These are phyloP conservation scores for Diddensiella transvaalensis DNA, from an alignment of 805 yeast species.

Conservation along the genomic window DNA sequence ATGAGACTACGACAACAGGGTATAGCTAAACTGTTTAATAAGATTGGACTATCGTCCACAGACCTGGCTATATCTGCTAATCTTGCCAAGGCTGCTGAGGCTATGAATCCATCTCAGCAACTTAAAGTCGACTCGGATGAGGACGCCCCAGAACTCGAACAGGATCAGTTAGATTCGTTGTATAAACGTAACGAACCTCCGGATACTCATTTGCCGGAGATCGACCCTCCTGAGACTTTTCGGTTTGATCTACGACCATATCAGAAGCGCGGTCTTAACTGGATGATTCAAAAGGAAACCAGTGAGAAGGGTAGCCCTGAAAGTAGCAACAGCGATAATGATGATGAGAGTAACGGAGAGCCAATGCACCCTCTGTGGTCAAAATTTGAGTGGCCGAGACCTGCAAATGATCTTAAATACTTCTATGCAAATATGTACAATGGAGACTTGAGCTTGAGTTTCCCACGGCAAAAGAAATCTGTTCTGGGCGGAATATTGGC, in stretches of 20 bases:
- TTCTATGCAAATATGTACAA: constrained; percentile 78
- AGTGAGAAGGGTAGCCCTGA: constrained; percentile 40
- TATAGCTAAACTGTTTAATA: constrained; percentile 51
- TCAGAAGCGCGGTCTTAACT: constrained; percentile 79
- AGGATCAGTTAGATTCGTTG: constrained; percentile 72
- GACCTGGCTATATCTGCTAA: constrained; percentile 4
- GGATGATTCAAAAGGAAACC: constrained; percentile 83
- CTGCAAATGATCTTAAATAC: constrained; percentile 35
- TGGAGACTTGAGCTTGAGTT: constrained; percentile 69
- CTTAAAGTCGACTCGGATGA: constrained; percentile 32
- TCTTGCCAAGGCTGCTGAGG: constrained; percentile 13
- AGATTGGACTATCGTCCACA: constrained; percentile 34
- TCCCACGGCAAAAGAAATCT: constrained; percentile 59
- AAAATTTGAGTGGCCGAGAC: constrained; percentile 66
- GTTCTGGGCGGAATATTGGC: constrained; percentile 85
- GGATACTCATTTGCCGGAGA: constrained; percentile 57
- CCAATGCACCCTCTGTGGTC: constrained; percentile 84
- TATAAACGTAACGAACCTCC: constrained; percentile 69
- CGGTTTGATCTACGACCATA: constrained; percentile 62
- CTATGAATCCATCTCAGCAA: constrained; percentile 1
- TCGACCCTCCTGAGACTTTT: constrained; percentile 57
- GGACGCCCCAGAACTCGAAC: constrained; percentile 44
- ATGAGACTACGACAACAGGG: constrained; percentile 54
- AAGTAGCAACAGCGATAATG: constrained; percentile 31
- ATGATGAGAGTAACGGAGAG: constrained; percentile 38